Evolutionary conservation across 768 basidiomycete species (phyloP).

Genomic region (Leccinellum luteum): DNA sequence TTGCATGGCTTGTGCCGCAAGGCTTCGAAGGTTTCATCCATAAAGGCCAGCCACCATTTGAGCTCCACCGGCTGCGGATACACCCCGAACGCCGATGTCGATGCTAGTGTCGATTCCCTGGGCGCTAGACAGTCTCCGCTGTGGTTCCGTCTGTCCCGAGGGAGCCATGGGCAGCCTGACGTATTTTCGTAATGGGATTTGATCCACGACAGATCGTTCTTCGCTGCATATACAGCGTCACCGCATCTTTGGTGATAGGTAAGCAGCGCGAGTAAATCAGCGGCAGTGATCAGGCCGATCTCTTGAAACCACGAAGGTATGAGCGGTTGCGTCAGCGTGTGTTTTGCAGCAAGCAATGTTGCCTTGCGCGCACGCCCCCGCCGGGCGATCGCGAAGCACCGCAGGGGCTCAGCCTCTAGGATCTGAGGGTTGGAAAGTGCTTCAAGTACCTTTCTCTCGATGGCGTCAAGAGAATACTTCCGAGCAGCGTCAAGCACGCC

Average conservation of each 20-base stretch:
- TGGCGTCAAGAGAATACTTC: conserved; percentile 16
- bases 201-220: conserved; percentile 12
- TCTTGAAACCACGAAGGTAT: conserved; percentile 23
- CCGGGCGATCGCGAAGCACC: conserved; percentile 33
- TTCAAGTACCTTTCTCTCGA: conserved; percentile 19
- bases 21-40: conserved; percentile 9
- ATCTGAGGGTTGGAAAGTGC: conserved; percentile 18
- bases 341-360: conserved; percentile 28
- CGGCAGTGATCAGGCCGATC: conserved; percentile 24
- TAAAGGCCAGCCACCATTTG: conserved; percentile 23
- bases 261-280: conserved; percentile 26
- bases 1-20: conserved; percentile 20
- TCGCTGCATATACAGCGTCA: conserved; percentile 6
- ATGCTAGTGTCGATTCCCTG: too few relatives aligned
- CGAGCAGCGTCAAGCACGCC: conserved; percentile 12
- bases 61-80: neutral
- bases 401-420: conserved; percentile 22
- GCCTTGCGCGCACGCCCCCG: conserved; percentile 22
- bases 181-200: conserved; percentile 5
- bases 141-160: neutral
- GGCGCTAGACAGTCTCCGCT: neutral
- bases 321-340: conserved; percentile 26
- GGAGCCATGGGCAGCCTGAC: neutral
- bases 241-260: conserved; percentile 18
- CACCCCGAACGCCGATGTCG: too few relatives aligned